Evolutionary conservation across 2,329 filamentous ascomycete genomes (phyloP).

Genomic region (Calonectria ilicicola): DNA sequence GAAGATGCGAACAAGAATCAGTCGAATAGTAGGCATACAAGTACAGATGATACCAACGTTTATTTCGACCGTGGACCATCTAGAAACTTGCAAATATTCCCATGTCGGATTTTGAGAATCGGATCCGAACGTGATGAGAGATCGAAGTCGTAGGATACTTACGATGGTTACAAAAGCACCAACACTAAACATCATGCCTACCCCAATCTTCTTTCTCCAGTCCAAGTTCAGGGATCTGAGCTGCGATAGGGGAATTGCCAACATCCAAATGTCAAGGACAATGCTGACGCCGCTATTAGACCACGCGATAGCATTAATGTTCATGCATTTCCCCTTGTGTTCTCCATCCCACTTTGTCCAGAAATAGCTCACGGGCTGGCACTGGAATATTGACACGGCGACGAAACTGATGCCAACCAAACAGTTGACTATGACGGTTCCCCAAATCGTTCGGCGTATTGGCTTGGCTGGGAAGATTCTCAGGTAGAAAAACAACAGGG

Average conservation of each 20-base stretch:
- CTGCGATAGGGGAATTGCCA: conserved; percentile 62
- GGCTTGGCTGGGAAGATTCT: conserved; percentile 60
- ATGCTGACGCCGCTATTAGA: conserved; percentile 66
- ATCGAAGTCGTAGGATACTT: conserved; percentile 51
- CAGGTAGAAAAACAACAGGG: conserved; percentile 66
- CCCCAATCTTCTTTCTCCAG: conserved; percentile 61
- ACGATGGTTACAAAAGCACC: conserved; percentile 58
- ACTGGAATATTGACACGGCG: conserved; percentile 61
- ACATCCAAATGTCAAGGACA: conserved; percentile 63
- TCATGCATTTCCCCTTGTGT: conserved; percentile 59
- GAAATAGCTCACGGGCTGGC: conserved; percentile 62
- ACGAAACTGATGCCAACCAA: conserved; percentile 56
- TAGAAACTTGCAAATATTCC: conserved; percentile 47
- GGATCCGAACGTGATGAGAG: conserved; percentile 47
- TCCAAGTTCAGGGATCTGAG: conserved; percentile 56
- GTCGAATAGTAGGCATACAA: conserved; percentile 52
- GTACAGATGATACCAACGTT: conserved; percentile 54
- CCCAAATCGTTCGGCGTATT: conserved; percentile 56
- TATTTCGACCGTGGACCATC: conserved; percentile 54
- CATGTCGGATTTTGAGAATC: conserved; percentile 48
- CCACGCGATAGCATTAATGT: conserved; percentile 59
- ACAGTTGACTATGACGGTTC: conserved; percentile 53
- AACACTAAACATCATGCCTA: conserved; percentile 64
- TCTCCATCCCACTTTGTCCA: conserved; percentile 66
- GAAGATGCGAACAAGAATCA: conserved; percentile 52